Evolutionary conservation across 306 rosid species (phyloP).

Genomic region (Rubus parviflorus): DNA sequence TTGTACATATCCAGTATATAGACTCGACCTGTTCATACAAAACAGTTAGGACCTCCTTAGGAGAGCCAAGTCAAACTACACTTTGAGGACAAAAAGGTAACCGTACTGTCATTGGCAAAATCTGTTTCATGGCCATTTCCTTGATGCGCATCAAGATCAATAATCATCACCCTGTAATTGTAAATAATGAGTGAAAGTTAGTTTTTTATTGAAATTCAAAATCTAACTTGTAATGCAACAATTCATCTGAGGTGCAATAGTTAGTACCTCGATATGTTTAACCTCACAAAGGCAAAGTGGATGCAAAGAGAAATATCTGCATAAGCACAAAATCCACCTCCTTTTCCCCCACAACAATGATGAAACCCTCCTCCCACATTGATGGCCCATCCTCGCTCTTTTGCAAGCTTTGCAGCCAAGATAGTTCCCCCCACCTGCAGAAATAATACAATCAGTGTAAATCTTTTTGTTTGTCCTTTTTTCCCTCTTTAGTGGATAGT

Average conservation of each 20-base stretch:
- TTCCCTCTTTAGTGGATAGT: background rate
- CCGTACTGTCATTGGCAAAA: constrained; percentile 70
- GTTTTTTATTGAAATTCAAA: constrained; percentile 17
- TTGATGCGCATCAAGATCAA: constrained; percentile 99
- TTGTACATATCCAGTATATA: constrained; percentile 87
- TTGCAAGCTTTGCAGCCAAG: constrained; percentile 87
- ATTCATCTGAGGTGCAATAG: background rate
- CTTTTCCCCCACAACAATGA: constrained; percentile 75
- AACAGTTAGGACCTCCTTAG: constrained; percentile 9
- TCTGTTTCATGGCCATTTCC: constrained; percentile 94
- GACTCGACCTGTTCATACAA: constrained; percentile 65
- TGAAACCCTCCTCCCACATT: constrained; percentile 97
- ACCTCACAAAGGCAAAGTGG: constrained; percentile 67
- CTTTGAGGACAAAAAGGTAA: constrained; percentile 27
- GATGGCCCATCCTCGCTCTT: constrained; percentile 93
- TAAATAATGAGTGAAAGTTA: constrained; percentile 24
- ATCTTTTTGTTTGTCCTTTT: background rate
- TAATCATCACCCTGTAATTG: constrained; percentile 75
- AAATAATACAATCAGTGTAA: constrained; percentile 12
- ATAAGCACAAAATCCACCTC: constrained; percentile 92
- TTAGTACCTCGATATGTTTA: constrained; percentile 76
- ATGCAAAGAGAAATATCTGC: constrained; percentile 89
- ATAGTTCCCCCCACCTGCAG: constrained; percentile 89
- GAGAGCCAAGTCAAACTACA: constrained; percentile 30
- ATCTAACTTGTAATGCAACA: constrained; percentile 21